Evolutionary conservation across 2,329 filamentous ascomycete species (phyloP), one percentile per base, ranked within the genome.

Genomic region (Trichophyton mentagrophytes): DNA sequence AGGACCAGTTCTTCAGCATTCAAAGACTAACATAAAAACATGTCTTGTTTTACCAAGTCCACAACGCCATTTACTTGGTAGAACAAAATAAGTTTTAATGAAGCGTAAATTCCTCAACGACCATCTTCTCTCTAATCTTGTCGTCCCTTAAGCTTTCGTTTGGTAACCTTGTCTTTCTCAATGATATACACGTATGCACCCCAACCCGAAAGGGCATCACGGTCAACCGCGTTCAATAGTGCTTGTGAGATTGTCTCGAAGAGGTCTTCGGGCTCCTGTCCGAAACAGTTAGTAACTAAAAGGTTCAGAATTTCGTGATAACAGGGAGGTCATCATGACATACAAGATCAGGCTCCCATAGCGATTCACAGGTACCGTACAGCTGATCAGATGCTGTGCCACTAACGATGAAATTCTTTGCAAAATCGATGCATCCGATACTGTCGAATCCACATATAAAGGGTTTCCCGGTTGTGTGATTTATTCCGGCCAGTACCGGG

Each of bases 141-240:
- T 80, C 91, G 85, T 73, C 91, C 91, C 85, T 97, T 97, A 76
- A 99, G 81, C 85, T 99, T 85, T 75, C 93, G 84, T 87, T 97
- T 96, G 71, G 93, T 97, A 65, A 99, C 89, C 88, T 97, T 97
- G 80, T 96, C 91, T 84, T 99, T 99, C 82, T 97, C 93, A 75
- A 99, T 95, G 72, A 99, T 95, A 79, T 97, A 99, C 68, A 99
- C 93, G 73, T 99, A 90, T 44, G 93, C 93, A 73, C 93, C 93
- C 93, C 93, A 97, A 66, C 93, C 93, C 42, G 92, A 96, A 65
- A 99, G 81, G 59, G 93, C 93, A 77, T 99, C 93, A 78, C 93
- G 84, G 77, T 99, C 93, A 62, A 97, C 89, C 63, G 93, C 93
- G 76, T 95, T 97, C 68, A 99, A 82, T 63, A 99, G 82, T 59